These are phyloP conservation scores for Yamadazyma pseudoaaseri DNA, from an alignment of 1,139 yeast genomes.

Conservation along the genomic window DNA sequence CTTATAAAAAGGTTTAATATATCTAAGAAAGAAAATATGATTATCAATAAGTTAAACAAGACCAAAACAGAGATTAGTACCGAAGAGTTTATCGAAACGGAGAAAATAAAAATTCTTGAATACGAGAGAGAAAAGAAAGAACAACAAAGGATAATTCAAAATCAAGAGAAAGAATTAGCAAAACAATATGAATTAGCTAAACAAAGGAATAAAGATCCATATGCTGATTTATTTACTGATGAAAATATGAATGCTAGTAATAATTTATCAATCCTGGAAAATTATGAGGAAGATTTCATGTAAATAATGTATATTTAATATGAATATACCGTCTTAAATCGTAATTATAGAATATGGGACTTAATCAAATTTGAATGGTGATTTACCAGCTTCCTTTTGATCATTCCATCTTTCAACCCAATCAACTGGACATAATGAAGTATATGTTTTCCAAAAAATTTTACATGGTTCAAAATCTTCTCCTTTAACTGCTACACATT, in stretches of 20 bases:
- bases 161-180: constrained; percentile 22
- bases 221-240: constrained; percentile 56
- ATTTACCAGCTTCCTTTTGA: constrained; percentile 70
- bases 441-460: constrained; percentile 88
- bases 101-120: constrained; percentile 37
- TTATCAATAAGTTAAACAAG: constrained; percentile 64
- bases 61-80: constrained; percentile 50
- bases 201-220: constrained; percentile 44
- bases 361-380: constrained; percentile 40
- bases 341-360: background rate
- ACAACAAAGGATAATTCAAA: constrained; percentile 29
- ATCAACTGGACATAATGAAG: constrained; percentile 86
- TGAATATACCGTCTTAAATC: constrained; percentile 1
- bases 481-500: constrained; percentile 94
- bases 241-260: constrained; percentile 46
- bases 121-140: constrained; percentile 33
- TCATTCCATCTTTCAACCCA: constrained; percentile 98
- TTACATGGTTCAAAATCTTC: constrained; percentile 98
- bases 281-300: constrained; percentile 72
- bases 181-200: constrained; percentile 26
- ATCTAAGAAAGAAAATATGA: constrained; percentile 57
- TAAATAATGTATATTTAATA: constrained; percentile 16
- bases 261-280: constrained; percentile 55
- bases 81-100: constrained; percentile 52
- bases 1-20: constrained; percentile 56